Evolutionary conservation across 371 early-diverging fungal genomes (phyloP), one percentile per base, ranked within the genome.

Genomic region (Actinomucor elegans): DNA sequence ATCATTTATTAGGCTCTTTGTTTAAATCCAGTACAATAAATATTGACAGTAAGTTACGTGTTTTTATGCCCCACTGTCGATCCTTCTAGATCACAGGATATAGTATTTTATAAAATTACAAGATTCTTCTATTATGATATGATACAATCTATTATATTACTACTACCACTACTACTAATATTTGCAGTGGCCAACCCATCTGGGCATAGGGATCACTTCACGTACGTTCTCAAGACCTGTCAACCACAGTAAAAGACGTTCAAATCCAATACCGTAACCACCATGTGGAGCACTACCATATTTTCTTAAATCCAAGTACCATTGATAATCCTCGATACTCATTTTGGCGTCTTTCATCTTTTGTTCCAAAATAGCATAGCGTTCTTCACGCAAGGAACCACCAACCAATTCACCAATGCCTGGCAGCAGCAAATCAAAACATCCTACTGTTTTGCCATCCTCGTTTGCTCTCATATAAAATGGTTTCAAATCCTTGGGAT

Each of bases 201-300:
- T 67, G 34, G 95, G 94, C 63, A 89, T 86, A 1, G 92, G 88
- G 11, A 93, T 86, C 10, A 92, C 80, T 57, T 97, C 97, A 10
- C 91, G 71, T 28, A 96, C 86, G 63, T 85, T 94, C 1, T 86
- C 84, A 40, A 90, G 67, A 4, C 94, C 94, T 12, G 92, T 93
- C 3, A 96, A 49, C 74, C 84, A 84, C 43, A 85, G 69, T 31
- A 97, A 50, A 28, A 87, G 84, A 10, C 97, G 74, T 64, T 97
- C 97, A 52, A 96, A 87, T 0, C 97, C 97, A 53, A 97, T 73
- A 11, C 97, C 97, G 74, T 88, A 97, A 14, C 97, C 97, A 21
- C 93, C 97, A 64, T 95, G 95, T 27, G 96, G 94, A 0, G 84
- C 85, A 4, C 80, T 75, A 11, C 96, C 96, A 55, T 75, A 97